Base-by-base conservation (phyloP, 2,329 filamentous ascomycete species). In the Metarhizium guizhouense region DNA sequence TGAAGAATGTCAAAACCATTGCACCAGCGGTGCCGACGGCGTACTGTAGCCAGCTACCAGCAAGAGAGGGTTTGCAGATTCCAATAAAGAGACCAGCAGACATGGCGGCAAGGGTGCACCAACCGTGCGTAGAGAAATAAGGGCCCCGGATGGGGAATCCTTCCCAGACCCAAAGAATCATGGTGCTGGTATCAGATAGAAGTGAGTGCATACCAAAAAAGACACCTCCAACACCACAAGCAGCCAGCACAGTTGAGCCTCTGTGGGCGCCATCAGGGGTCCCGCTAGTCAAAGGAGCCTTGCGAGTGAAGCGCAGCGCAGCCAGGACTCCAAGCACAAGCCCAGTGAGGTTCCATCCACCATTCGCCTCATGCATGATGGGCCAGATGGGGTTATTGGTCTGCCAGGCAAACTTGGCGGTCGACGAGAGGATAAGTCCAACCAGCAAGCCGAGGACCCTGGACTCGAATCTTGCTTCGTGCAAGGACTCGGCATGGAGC, bases 351-450 rank as follows among this genome's bases (percentile, higher is more conserved):
- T 99, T 99, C 85, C 88, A 92, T 3, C 94, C 94, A 42, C 94
- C 94, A 68, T 96, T 99, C 8, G 80, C 82, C 34, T 85, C 83
- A 69, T 96, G 88, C 82, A 97, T 88, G 59, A 94, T 88, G 0
- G 94, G 92, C 94, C 94, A 99, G 58, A 97, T 84, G 0, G 94
- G 94, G 68, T 99, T 99, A 72, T 96, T 97, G 20, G 93, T 96
- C 67, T 86, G 82, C 78, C 87, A 95, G 0, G 92, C 90, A 67
- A 95, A 97, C 70, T 99, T 99, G 63, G 90, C 84, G 54, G 95
- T 81, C 58, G 86, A 90, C 2, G 93, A 97, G 59, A 90, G 79
- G 57, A 96, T 81, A 55, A 99, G 75, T 34, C 94, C 94, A 55
- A 92, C 79, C 45, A 82, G 78, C 79, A 90, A 95, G 0, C 90